Percentiles rank a stretch among this genome's conserved stretches.
These are phyloP conservation scores for Hygrophorus pudorinus DNA, from an alignment of 768 basidiomycete species.

Conservation along the genomic window DNA sequence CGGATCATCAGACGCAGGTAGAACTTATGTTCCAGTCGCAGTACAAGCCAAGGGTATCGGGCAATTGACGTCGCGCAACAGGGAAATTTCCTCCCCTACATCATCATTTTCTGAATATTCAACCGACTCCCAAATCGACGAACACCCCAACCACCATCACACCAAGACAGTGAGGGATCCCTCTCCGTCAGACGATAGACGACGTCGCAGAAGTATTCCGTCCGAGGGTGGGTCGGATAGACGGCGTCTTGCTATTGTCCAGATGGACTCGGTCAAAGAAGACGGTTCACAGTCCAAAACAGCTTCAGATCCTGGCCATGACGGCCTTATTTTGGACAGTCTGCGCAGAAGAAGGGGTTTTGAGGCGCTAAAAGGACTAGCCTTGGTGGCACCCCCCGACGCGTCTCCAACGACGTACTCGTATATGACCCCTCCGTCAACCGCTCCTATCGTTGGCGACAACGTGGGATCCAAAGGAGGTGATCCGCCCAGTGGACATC, in stretches of 20 bases:
- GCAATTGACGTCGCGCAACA: conserved; percentile 9
- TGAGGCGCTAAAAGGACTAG: conserved; percentile 39
- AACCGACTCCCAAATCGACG: conserved; percentile 26
- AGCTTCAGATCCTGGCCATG: conserved; percentile 14
- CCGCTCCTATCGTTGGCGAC: conserved; percentile 30
- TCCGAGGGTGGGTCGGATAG: conserved; percentile 56
- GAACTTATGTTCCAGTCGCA: not conserved
- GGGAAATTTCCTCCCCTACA: conserved; percentile 18
- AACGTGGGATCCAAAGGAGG: conserved; percentile 6
- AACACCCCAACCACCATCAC: conserved; percentile 10
- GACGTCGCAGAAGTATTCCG: conserved; percentile 39
- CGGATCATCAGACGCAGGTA: conserved; percentile 7
- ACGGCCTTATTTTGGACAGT: conserved; percentile 16
- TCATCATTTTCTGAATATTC: conserved; percentile 45
- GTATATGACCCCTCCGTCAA: conserved; percentile 41
- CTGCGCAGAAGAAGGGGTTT: conserved; percentile 31
- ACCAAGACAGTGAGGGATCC: not conserved
- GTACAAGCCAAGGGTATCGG: not conserved
- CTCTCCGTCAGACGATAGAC: conserved; percentile 21
- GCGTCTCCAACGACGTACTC: conserved; percentile 44
- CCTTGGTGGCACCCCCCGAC: conserved; percentile 67
- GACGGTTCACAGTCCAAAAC: conserved; percentile 14
- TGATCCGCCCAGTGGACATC: conserved; percentile 21
- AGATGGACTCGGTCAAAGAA: conserved; percentile 36
- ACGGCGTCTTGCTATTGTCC: conserved; percentile 56